Conservation (phyloP, 306 rosid genomes). For the Citrullus mucosospermus region DNA sequence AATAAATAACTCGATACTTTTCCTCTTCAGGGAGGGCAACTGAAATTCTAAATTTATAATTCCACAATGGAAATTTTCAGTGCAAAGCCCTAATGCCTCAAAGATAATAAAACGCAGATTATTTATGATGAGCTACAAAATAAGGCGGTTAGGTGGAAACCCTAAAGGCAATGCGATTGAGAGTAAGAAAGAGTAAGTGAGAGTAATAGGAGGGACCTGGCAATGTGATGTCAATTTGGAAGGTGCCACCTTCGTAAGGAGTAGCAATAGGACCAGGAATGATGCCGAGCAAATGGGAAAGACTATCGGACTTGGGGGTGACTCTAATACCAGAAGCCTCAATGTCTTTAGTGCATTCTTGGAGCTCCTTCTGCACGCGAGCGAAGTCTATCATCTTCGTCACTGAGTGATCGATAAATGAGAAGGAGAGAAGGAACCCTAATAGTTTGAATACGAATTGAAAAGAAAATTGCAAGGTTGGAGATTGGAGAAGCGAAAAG, state of each 20-base stretch:
- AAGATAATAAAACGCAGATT: background rate
- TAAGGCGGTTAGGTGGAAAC: background rate
- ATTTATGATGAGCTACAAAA: background rate
- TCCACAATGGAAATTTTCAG: background rate
- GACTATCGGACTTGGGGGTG: slow-evolving; percentile 48
- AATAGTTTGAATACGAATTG: background rate
- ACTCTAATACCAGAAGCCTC: slow-evolving; percentile 84
- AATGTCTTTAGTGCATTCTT: slow-evolving; percentile 65
- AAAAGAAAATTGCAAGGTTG: background rate
- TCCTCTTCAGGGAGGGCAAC: background rate
- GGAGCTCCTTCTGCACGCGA: slow-evolving; percentile 97
- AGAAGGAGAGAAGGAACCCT: background rate
- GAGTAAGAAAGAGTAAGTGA: background rate
- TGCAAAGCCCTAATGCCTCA: background rate
- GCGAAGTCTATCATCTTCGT: slow-evolving; percentile 75
- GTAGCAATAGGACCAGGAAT: slow-evolving; percentile 82
- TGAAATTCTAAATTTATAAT: background rate
- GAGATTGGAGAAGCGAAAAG: background rate
- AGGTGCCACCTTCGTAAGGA: slow-evolving; percentile 86
- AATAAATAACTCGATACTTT: background rate
- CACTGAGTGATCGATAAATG: background rate
- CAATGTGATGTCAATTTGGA: slow-evolving; percentile 78
- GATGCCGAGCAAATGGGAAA: slow-evolving; percentile 50
- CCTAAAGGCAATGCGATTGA: background rate
- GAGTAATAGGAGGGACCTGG: slow-evolving; percentile 33